Conservation (phyloP, 2,329 filamentous ascomycete genomes). For the Raffaelea deltoideospora region DNA sequence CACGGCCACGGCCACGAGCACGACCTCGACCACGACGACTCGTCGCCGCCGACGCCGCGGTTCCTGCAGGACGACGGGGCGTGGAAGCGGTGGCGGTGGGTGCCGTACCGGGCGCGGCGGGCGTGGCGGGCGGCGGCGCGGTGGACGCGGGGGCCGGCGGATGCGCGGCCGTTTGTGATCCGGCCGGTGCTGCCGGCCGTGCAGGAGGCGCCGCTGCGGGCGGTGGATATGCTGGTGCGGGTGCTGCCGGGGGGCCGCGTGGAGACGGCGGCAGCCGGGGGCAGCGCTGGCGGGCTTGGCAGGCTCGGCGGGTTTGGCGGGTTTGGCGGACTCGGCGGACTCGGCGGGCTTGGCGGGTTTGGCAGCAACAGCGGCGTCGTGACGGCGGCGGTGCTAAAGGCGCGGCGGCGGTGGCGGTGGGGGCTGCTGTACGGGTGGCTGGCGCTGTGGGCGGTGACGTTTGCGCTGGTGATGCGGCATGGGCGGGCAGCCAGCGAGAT, state of each 20-base stretch:
- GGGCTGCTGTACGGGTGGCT: slow-evolving; percentile 44
- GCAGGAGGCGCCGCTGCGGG: slow-evolving; percentile 49
- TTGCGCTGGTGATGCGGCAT: slow-evolving; percentile 51
- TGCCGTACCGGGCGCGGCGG: slow-evolving; percentile 40
- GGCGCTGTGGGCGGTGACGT: slow-evolving; percentile 52
- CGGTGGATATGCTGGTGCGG: slow-evolving; percentile 49
- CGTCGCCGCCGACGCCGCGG: slow-evolving; percentile 35
- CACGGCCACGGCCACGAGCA: not conserved
- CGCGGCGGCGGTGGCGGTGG: slow-evolving; percentile 41
- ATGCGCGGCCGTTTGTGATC: slow-evolving; percentile 35
- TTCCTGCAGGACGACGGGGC: slow-evolving; percentile 41
- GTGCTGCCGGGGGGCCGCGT: too few species aligned
- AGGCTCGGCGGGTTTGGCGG: not conserved
- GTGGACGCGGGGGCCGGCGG: slow-evolving; percentile 43
- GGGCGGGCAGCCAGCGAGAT: slow-evolving; percentile 47
- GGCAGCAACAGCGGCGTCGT: too few species aligned
- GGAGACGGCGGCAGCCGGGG: too few species aligned
- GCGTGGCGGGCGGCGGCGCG: slow-evolving; percentile 22
- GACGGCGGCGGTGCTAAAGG: too few species aligned
- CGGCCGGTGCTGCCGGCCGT: slow-evolving; percentile 46
- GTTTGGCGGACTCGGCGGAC: slow-evolving; percentile 32
- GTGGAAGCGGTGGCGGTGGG: slow-evolving; percentile 39
- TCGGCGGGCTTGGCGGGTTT: slow-evolving; percentile 19
- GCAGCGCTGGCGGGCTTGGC: too few species aligned
- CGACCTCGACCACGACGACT: slow-evolving; percentile 15